Evolutionary conservation across 306 rosid species (phyloP), one percentile per base, ranked within the genome.

Genomic region (Ormosia semicastrata): DNA sequence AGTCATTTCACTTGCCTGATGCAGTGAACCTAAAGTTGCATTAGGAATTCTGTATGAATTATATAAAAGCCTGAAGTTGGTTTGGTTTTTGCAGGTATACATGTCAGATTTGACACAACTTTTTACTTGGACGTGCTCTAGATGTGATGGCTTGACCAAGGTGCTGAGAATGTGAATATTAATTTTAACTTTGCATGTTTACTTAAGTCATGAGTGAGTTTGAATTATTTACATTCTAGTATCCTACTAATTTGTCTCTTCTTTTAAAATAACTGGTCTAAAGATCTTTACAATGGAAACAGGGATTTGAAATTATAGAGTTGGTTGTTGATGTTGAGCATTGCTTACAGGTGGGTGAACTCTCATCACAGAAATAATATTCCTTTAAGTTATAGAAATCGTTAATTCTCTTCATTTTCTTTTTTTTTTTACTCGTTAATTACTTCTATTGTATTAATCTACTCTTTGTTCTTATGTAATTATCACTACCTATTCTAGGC

Each of bases 261-360:
- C 39, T 65, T 73, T 36, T 54, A 54, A 84, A 81, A 50, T 66
- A 46, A 18, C 71, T 81, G 62, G 40, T 70, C 81, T 79, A 71
- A 70, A 76, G 41, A 33, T 82, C 33, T 63, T 82, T 84, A 67
- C 17, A 53, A 85, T 90, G 81, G 66, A 60, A 77, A 87, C 94
- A 96, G 99, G 97, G 93, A 65, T 96, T 96, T 91, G 94, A 96
- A 80, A 83, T 96, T 88, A 89, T 96, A 77, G 99, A 96, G 89
- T 74, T 96, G 84, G 85, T 96, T 76, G 99, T 96, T 72, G 99
- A 96, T 57, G 77, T 96, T 34, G 94, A 93, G 90, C 94, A 93
- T 69, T 96, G 99, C 94, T 87, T 96, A 87, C 99, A 96, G 98
- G 99, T 93, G 73, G 97, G 99, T 89, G 66, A 72, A 44, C 54